Evolutionary conservation across 1,284 basidiomycete species (phyloP), one percentile per base, ranked within the genome.

Genomic region (Peniophora sp.): DNA sequence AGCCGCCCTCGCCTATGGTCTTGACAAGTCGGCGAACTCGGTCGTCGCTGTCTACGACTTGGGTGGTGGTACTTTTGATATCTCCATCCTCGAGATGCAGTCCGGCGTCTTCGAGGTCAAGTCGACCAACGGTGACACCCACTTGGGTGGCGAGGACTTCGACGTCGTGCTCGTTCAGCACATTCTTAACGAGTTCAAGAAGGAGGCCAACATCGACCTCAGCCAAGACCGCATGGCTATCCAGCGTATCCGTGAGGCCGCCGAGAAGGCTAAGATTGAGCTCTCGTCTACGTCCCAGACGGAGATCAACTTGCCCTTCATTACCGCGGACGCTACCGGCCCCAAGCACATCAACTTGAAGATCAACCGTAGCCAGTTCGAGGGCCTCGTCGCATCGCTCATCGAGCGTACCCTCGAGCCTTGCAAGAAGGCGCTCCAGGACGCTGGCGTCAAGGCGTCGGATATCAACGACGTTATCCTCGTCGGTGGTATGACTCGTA

Each of bases 71-170:
- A 97, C 95, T 50, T 98, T 97, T 70, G 94, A 98, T 92, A 91
- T 98, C 62, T 98, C 96, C 34, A 94, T 99, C 59, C 78, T 98
- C 43, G 93, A 97, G 74, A 98, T 98, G 92, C 92, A 97, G 70
- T 95, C 97, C 73, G 96, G 96, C 61, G 94, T 99, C 22, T 99
- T 98, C 69, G 96, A 98, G 70, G 96, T 99, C 67, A 97, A 97
- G 78, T 97, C 96, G 1, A 99, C 96, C 57, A 97, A 97, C 67
- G 96, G 96, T 71, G 95, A 99, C 71, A 98, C 96, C 22, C 96
- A 99, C 69, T 83, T 99, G 54, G 96, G 96, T 71, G 96, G 96
- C 68, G 96, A 99, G 72, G 96, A 99, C 72, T 98, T 98, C 63
- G 94, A 98, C 65, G 88, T 97, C 58, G 73, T 85, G 45, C 82